Base-by-base conservation (phyloP, 495 filamentous ascomycete genomes). In the Penicillium roqueforti region DNA sequence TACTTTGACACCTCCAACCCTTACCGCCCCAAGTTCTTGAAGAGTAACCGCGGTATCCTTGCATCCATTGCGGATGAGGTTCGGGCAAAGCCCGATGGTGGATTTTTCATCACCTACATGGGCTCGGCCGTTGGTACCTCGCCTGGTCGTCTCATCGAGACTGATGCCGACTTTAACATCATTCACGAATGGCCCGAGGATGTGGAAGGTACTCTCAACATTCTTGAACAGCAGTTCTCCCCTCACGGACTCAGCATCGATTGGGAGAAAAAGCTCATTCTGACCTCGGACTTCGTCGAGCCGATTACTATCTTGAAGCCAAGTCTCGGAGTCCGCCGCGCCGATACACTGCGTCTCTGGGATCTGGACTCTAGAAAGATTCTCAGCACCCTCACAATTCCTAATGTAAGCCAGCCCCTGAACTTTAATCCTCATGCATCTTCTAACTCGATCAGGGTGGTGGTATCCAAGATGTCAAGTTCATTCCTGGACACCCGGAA, bases 381-480 rank as follows among this genome's bases (percentile, higher is more conserved):
- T 58, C 66, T 84, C 43, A 81, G 69, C 60, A 86, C 82, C 19
- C 80, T 86, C 57, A 82, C 78, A 26, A 84, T 86, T 56, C 82
- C 83, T 20, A 62, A 80, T 49, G 80, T 80, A 60, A 59, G 77
- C 63, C 25, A 22, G 4, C 3, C 1, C 4, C 6, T 10, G 1
- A 53, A 1, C 2, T 4, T 2, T 23, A 9, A 37, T 3, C 1
- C 11, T 1, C 16, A 16, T 56, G 11, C 11, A 40, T 44, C 45
- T 16, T 8, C 25, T 11, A 37, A 42, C 25, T 18, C 31, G 18
- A 29, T 23, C 47, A 79, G 74, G 80, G 82, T 13, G 74, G 74
- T 36, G 82, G 82, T 41, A 84, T 84, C 52, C 80, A 86, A 68
- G 82, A 86, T 57, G 80, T 84, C 63, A 84, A 84, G 62, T 83